Evolutionary conservation across 2,329 filamentous ascomycete species (phyloP).

Genomic region (Emergomyces pasteurianus): DNA sequence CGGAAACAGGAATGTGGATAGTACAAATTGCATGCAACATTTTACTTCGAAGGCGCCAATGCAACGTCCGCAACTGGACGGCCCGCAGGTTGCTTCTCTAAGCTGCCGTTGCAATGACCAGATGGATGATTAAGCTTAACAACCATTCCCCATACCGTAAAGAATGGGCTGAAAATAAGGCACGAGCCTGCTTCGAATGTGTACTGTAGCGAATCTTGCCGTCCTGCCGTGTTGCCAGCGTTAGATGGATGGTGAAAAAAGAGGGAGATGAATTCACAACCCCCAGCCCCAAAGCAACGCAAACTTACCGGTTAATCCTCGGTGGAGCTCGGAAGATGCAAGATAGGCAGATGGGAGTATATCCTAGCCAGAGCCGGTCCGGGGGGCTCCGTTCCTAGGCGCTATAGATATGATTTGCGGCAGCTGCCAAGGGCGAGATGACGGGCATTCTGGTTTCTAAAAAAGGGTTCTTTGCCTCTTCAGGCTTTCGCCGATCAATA

Average conservation of each 20-base stretch:
- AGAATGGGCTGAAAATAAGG: neutral
- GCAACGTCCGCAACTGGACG: neutral
- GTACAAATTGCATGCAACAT: neutral
- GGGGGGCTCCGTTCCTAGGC: neutral
- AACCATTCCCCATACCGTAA: neutral
- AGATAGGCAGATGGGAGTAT: neutral
- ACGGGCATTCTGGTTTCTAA: neutral
- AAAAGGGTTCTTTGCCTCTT: constrained; percentile 1
- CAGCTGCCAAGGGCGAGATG: neutral
- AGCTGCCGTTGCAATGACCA: neutral
- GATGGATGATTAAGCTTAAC: neutral
- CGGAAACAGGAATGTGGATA: neutral
- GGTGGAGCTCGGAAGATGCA: neutral
- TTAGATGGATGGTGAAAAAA: neutral
- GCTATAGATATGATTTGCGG: neutral
- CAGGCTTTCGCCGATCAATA: constrained; percentile 1
- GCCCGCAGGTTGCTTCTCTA: neutral
- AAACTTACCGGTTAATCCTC: neutral
- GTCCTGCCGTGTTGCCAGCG: too few species aligned
- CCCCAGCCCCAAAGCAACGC: neutral
- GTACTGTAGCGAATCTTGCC: neutral
- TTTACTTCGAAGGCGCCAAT: neutral
- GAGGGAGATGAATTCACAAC: neutral
- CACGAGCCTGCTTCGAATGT: neutral
- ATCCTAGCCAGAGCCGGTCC: neutral